phyloP scores from a whole-genome alignment of 768 basidiomycete genomes.

The Exsudoporus frostii region DNA sequence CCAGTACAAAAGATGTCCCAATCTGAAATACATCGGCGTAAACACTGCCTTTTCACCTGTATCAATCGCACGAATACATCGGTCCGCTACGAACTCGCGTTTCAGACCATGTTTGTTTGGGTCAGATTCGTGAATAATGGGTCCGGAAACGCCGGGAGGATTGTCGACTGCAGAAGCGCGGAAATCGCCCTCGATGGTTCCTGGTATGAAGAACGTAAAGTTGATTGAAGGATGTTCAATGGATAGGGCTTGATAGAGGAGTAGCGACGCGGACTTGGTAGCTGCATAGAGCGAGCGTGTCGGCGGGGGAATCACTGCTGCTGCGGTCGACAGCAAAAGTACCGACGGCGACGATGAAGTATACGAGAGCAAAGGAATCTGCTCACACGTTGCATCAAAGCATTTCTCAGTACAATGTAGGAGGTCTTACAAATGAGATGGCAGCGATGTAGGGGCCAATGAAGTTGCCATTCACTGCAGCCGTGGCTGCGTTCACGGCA shows the following conservation, averaged over 20 bases:
- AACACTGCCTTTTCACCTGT: conserved; percentile 53
- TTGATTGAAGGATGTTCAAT: conserved; percentile 73
- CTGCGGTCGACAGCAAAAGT: conserved; percentile 75
- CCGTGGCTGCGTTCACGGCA: conserved; percentile 52
- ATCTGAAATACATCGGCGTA: conserved; percentile 46
- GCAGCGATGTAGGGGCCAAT: conserved; percentile 68
- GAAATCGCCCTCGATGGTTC: conserved; percentile 74
- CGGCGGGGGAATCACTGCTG: conserved; percentile 78
- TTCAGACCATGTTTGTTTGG: conserved; percentile 59
- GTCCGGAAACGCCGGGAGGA: conserved; percentile 32
- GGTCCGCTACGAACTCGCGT: conserved; percentile 53
- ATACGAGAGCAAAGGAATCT: conserved; percentile 75
- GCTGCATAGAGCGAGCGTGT: conserved; percentile 82
- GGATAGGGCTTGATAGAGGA: conserved; percentile 74
- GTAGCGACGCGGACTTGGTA: conserved; percentile 75
- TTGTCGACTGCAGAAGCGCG: conserved; percentile 75
- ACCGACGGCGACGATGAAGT: conserved; percentile 69
- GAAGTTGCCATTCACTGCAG: conserved; percentile 63
- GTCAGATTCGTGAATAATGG: conserved; percentile 38
- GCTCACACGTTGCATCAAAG: background rate
- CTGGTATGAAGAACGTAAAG: conserved; percentile 63
- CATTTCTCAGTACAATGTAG: background rate
- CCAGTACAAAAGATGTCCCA: conserved; percentile 63
- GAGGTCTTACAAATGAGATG: conserved; percentile 59
- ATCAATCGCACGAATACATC: conserved; percentile 63